Evolutionary conservation across 768 basidiomycete genomes (phyloP).

Genomic region (Tylopilus rubrobrunneus): DNA sequence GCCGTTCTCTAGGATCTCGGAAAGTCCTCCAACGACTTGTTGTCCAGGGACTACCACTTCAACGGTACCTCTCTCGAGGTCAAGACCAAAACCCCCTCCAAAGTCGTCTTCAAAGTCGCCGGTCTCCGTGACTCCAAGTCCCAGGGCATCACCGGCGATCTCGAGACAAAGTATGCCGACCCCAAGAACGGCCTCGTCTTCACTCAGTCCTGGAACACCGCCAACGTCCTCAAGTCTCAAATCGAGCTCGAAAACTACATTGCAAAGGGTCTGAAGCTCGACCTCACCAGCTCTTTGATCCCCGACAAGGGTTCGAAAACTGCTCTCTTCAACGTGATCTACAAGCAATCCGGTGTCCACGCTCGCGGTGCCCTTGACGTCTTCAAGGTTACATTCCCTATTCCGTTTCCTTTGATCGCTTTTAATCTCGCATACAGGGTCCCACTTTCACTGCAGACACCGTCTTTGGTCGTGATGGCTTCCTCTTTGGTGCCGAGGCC

Average conservation of each 20-base stretch:
- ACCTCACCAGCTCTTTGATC: conserved; percentile 75
- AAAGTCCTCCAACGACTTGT: conserved; percentile 94
- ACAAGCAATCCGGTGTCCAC: conserved; percentile 97
- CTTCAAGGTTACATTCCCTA: conserved; percentile 68
- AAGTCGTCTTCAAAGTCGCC: conserved; percentile 90
- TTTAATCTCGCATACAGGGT: conserved; percentile 51
- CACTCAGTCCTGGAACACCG: conserved; percentile 95
- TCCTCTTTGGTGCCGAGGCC: conserved; percentile 95
- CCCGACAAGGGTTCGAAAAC: conserved; percentile 87
- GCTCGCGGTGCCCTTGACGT: conserved; percentile 86
- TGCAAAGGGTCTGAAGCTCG: conserved; percentile 96
- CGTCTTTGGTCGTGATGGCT: conserved; percentile 93
- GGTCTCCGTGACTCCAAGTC: conserved; percentile 78
- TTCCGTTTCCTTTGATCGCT: not conserved
- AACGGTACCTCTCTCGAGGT: conserved; percentile 69
- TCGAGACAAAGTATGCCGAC: conserved; percentile 94
- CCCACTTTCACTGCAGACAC: conserved; percentile 97
- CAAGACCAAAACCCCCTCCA: conserved; percentile 85
- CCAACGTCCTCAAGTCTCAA: conserved; percentile 87
- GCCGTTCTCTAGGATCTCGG: conserved; percentile 71
- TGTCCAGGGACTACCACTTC: conserved; percentile 91
- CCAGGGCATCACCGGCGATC: conserved; percentile 74
- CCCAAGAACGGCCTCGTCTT: conserved; percentile 88
- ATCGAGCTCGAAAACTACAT: conserved; percentile 97
- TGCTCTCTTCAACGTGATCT: conserved; percentile 77